These are phyloP conservation scores for Sequoia sempervirens DNA, from an alignment of 75 land plant species.

Conservation along the genomic window DNA sequence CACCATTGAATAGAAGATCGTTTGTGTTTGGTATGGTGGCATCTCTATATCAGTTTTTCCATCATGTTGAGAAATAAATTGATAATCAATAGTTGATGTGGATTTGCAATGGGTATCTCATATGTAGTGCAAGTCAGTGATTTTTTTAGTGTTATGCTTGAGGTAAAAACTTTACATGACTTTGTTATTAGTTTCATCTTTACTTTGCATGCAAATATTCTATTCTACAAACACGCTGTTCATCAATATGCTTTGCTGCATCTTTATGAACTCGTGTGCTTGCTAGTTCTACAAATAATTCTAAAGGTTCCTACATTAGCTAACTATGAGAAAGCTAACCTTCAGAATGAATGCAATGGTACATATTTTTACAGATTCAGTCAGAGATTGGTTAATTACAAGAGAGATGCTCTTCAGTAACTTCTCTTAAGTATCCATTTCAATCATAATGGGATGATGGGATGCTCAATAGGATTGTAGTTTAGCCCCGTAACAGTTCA, in stretches of 20 bases:
- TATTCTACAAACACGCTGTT: not conserved
- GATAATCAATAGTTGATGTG: not conserved
- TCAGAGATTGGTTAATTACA: no score
- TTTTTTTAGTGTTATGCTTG: not conserved
- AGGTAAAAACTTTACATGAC: not conserved
- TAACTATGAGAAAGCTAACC: not conserved
- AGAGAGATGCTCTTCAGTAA: not conserved
- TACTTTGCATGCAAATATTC: not conserved
- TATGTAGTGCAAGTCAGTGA: not conserved
- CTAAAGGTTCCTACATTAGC: not conserved
- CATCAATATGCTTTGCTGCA: not conserved
- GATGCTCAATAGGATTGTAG: not conserved
- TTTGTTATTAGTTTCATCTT: not conserved
- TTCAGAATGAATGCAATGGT: not conserved
- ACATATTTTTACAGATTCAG: not conserved
- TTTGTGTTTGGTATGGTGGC: not conserved
- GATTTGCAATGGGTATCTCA: not conserved
- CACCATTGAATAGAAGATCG: not conserved
- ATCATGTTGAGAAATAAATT: not conserved
- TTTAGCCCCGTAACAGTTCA: not conserved
- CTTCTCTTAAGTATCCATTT: not conserved
- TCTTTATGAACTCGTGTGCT: not conserved
- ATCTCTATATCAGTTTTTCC: not conserved
- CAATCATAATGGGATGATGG: not conserved
- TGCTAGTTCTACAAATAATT: not conserved